Percentiles rank a stretch among this genome's conserved stretches.
Conservation (phyloP, 2,329 filamentous ascomycete genomes). For the Corinectria fuckeliana region DNA sequence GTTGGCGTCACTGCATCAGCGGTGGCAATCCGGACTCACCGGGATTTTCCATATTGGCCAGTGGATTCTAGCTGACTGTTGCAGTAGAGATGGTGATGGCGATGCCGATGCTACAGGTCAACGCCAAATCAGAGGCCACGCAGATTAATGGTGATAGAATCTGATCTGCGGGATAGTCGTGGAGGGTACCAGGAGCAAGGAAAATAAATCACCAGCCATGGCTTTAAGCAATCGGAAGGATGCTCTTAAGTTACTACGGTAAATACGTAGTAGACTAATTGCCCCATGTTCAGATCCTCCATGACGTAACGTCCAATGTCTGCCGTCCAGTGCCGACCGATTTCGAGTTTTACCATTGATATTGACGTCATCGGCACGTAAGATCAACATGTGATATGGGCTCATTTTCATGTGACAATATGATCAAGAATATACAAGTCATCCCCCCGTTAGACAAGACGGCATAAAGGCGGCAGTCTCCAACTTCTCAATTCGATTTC, state of each 20-base stretch:
- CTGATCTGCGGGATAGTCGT: too few relatives aligned
- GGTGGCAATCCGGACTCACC: not conserved
- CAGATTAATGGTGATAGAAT: not conserved
- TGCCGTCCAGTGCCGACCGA: not conserved
- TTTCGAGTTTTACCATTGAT: conserved; percentile 3
- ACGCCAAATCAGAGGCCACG: not conserved
- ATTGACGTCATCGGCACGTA: conserved; percentile 3
- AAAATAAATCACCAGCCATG: not conserved
- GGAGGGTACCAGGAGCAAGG: too few relatives aligned
- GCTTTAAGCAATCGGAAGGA: not conserved
- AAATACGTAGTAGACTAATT: too few relatives aligned
- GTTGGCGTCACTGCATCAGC: not conserved
- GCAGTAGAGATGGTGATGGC: too few relatives aligned
- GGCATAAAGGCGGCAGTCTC: not conserved
- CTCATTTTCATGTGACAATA: not conserved
- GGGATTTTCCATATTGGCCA: not conserved
- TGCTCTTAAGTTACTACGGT: too few relatives aligned
- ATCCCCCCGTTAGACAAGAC: not conserved
- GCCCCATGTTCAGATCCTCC: too few relatives aligned
- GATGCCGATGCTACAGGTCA: not conserved
- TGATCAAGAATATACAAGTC: too few relatives aligned
- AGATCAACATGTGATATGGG: not conserved
- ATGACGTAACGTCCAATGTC: too few relatives aligned
- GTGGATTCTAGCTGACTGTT: too few relatives aligned
- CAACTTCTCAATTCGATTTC: not conserved